Base-by-base conservation (phyloP, 1,139 yeast genomes). In the Kodamaea derodonti region DNA sequence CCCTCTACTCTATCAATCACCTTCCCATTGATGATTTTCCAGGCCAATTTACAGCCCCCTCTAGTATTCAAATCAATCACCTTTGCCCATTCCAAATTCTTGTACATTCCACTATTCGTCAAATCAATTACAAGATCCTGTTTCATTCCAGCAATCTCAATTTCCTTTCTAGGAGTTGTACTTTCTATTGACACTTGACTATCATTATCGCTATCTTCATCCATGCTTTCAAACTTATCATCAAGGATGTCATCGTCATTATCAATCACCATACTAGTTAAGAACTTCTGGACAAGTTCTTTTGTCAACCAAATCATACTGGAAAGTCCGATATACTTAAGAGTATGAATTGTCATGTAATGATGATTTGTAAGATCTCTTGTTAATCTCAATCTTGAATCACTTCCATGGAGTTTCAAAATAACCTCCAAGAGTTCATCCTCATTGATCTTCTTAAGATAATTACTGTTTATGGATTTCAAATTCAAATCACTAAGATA, bases 51-150 rank as follows among this genome's bases (percentile, higher is more conserved):
- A 32, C 62, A 54, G 5, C 74, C 74, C 11, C 49, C 52, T 7
- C 28, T 32, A 2, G 54, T 48, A 17, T 46, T 50, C 34, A 67
- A 47, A 41, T 69, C 65, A 30, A 69, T 58, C 38, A 42, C 39
- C 33, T 52, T 52, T 0, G 81, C 81, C 84, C 85, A 79, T n/a
- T 54, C 65, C 23, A 75, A 57, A 31, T 68, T 65, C 42, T 75
- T 72, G 35, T 67, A 60, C 84, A 78, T 78, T 1, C 85, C 85
- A 1, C 81, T 73, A 44, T 76, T 69, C 2, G 70, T 58, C 35
- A 77, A 65, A 46, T 76, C 75, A 20, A 77, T 34, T 26, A 57
- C 52, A 45, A 67, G 48, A 45, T 64, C 52, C 37, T 54, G 58
- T 31, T 33, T 36, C 32, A 29, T 38, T 8, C 20, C 20, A n/a